Conservation (phyloP, 305 asterid species). For the Solanum hybrid region DNA sequence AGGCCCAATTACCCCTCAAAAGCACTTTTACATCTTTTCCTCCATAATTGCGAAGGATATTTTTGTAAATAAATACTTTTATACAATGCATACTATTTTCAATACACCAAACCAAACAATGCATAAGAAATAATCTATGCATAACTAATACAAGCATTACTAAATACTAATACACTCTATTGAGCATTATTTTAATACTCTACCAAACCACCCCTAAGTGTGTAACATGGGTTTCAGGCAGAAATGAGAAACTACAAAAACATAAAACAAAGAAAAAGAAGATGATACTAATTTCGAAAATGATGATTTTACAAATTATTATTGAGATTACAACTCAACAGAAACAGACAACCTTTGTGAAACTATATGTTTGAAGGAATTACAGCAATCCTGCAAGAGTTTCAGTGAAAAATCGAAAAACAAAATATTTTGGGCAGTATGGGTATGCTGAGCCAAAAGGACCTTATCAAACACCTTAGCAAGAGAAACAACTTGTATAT, state of each 20-base stretch:
- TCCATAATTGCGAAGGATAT: too few species aligned
- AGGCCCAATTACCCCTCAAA: background rate
- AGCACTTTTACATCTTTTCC: background rate
- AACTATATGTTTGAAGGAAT: background rate
- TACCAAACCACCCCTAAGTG: background rate
- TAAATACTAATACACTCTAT: background rate
- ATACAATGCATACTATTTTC: background rate
- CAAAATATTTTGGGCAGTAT: background rate
- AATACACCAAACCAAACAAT: background rate
- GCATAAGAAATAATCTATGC: background rate
- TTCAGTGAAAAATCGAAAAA: background rate
- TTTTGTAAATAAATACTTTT: too few species aligned
- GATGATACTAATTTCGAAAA: background rate
- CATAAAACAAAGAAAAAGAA: background rate
- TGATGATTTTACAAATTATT: background rate
- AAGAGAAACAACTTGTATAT: background rate
- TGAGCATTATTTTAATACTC: background rate
- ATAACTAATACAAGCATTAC: background rate
- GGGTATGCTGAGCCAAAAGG: background rate
- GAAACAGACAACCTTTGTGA: background rate
- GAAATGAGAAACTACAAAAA: background rate
- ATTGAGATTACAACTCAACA: background rate
- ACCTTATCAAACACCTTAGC: background rate
- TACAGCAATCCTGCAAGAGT: background rate
- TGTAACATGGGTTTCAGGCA: background rate